Evolutionary conservation across 805 yeast genomes (phyloP), one percentile per base, ranked within the genome.

Genomic region (Cyberlindnera subsufficiens): DNA sequence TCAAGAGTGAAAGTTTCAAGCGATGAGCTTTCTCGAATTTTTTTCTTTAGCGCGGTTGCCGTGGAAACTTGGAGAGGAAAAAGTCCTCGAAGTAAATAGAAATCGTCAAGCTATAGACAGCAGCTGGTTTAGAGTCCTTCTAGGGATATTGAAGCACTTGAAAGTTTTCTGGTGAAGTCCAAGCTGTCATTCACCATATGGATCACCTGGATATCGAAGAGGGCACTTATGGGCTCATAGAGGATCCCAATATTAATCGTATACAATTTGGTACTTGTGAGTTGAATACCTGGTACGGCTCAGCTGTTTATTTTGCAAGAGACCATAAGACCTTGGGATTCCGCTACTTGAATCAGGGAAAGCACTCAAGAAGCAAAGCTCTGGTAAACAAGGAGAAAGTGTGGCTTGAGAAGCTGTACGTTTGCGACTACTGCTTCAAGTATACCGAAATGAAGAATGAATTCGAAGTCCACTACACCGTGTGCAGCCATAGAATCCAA

Each of bases 231-330:
- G 95, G 91, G 11, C 71, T 79, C 1, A 55, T 82, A 30, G 72
- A 77, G 35, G 60, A 65, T 42, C 70, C 86, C 13, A 90, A 90
- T 66, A 80, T 90, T 35, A 63, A 59, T 7, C 60, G 73, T 20
- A 86, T 91, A 8, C 73, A 71, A 30, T 76, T 86, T 47, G 97
- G 96, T 0, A 69, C 73, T 17, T 73, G 69, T 51, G 74, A 74
- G 45, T 78, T 90, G 47, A 73, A 78, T 42, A 82, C 97, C 3
- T 88, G 97, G 96, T 89, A 84, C 59, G 93, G 95, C 0, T 84
- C 85, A 53, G 76, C 86, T 3, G 95, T 88, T 1, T 83, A 87
- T 58, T 86, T 89, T 49, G 69, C 69, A 37, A 63, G 61, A 13
- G 72, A 69, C 44, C 72, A 72, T 30, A 63, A 64, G 37, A 63